Base-by-base conservation (phyloP, 257 asterid genomes). In the Plantago elongata region DNA sequence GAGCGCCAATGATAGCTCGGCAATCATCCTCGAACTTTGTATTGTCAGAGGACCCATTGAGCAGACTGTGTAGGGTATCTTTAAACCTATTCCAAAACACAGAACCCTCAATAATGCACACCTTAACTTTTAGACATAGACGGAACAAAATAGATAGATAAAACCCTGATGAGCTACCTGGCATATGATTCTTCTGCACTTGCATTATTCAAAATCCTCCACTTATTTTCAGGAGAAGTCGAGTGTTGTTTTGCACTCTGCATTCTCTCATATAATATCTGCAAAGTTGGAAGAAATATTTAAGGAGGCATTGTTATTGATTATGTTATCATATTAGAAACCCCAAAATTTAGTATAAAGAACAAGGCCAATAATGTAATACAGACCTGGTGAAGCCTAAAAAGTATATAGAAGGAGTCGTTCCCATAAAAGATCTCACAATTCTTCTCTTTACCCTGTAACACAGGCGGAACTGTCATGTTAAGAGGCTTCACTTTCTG, bases 11-110 rank as follows among this genome's bases (percentile, higher is more conserved):
- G 57, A 89, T 80, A 66, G 96, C 83, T 56, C 96, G 86, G 61
- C 99, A 93, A 70, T 93, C 99, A 70, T 93, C 99, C 77, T 93
- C 99, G 64, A 80, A 93, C 81, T 84, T 93, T 37, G 95, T 71
- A 58, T 79, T 83, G 74, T 90, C 97, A 66, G 83, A 82, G 68
- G 94, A 79, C 46, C 99, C 99, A 69, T 81, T 85, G 61, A 93
- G 82, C 67, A 89, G 79, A 74, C 69, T 87, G 67, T 75, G 72
- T 48, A 93, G 89, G n/a, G 94, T 88, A 72, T 71, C 81, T 84
- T 77, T 87, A 75, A 93, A 83, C 72, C 97, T 94, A 90, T 45
- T 70, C 47, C 74, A 75, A 46, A 46, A 45, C 27, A 70, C 59
- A 13, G 62, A 74, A 57, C 51, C 54, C 64, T 65, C 40, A 30